phyloP scores from a whole-genome alignment of 1,284 basidiomycete species.

The Cutaneotrichosporon mucoides region DNA sequence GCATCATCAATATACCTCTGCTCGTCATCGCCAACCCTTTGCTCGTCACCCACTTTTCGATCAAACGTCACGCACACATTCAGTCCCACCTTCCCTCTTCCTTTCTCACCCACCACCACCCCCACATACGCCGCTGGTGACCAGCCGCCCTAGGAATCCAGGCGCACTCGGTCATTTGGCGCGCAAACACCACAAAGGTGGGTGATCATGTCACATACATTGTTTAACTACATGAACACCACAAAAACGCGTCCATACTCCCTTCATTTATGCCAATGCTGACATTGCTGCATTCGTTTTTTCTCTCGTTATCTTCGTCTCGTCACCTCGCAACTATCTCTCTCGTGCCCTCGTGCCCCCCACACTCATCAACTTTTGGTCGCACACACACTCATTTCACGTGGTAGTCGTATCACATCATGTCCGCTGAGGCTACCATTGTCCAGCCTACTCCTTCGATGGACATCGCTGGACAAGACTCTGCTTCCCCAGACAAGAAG shows the following conservation, averaged over 20 bases:
- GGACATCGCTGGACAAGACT: too few relatives aligned
- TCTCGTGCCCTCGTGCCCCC: too few relatives aligned
- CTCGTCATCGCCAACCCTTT: neutral
- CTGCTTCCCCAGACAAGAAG: conserved; percentile 16
- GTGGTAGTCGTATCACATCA: conserved; percentile 1
- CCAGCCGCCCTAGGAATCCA: conserved; percentile 6
- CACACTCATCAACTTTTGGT: neutral
- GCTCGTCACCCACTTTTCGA: neutral
- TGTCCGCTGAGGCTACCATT: conserved; percentile 12
- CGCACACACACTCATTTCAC: neutral
- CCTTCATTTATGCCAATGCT: conserved; percentile 5
- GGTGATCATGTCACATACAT: conserved; percentile 17
- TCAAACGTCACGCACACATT: neutral
- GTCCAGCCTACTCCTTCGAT: neutral
- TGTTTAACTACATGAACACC: conserved; percentile 3
- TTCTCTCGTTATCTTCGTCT: neutral
- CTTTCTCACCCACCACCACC: neutral
- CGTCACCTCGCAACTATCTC: too few relatives aligned
- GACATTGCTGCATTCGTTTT: conserved; percentile 5
- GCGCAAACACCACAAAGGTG: conserved; percentile 12
- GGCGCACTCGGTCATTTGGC: conserved; percentile 10
- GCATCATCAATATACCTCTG: conserved; percentile 5
- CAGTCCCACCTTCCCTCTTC: neutral
- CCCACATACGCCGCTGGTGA: conserved; percentile 3
- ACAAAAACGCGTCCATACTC: neutral